phyloP scores from a whole-genome alignment of 148 eudicot genomes.

The Cornus controversa region DNA sequence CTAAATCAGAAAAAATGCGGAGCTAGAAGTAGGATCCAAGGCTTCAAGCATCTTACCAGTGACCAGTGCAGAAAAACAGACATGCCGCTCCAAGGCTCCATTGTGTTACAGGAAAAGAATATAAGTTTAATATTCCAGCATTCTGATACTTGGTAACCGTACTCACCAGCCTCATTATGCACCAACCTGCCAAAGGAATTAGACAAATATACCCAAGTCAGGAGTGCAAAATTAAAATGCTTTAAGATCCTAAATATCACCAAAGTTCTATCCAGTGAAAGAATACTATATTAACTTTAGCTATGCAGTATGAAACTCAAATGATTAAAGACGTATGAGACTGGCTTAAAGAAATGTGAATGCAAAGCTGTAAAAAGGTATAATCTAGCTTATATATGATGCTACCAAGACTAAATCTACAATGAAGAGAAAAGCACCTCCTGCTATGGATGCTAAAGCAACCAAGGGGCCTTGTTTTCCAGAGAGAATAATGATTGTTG shows the following conservation, averaged over 20 bases:
- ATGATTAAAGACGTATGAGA: background rate
- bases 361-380: too few relatives aligned
- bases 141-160: conserved; percentile 29
- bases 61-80: conserved; percentile 91
- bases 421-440: conserved; percentile 53
- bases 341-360: background rate
- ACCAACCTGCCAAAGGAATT: conserved; percentile 55
- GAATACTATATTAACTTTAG: background rate
- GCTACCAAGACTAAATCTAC: background rate
- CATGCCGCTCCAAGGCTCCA: conserved; percentile 83
- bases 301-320: background rate
- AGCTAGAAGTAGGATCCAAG: background rate
- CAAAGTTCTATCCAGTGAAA: background rate
- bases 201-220: conserved; percentile 1
- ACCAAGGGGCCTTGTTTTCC: conserved; percentile 86
- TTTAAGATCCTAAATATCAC: background rate
- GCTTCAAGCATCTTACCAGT: conserved; percentile 54
- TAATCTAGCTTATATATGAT: background rate
- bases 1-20: background rate
- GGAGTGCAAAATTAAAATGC: background rate
- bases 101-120: conserved; percentile 70
- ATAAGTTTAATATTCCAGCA: conserved; percentile 33
- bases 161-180: conserved; percentile 58
- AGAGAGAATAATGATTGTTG: conserved; percentile 68
- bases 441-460: conserved; percentile 63